Base-by-base conservation (phyloP, 768 basidiomycete species). In the Boletus huronensis region DNA sequence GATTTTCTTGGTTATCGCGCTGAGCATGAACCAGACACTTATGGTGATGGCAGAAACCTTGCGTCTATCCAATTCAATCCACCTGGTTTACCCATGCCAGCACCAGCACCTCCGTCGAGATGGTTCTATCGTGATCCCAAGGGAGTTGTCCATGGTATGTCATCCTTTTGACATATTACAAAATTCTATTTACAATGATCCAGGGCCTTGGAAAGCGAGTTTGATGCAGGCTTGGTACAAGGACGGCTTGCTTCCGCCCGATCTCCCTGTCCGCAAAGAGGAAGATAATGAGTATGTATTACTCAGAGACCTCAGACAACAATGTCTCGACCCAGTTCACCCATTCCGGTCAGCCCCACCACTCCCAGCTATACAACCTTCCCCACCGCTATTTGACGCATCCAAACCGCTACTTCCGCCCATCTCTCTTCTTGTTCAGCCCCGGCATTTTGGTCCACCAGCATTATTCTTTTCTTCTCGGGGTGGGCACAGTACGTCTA, bases 221-320 rank as follows among this genome's bases (percentile, higher is more conserved):
- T 75, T 92, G 43, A 93, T 93, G 90, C 90, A 93, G 64, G 81
- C 84, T 5, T 93, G 90, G 90, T 91, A 88, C 65, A 88, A 87
- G 64, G 91, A 93, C 57, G 88, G 88, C 9, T 69, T 91, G 19
- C 76, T 93, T 23, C 91, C 91, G 3, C 85, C 85, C 0, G 89
- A 92, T 64, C 80, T 93, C 8, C 91, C 91, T 4, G 84, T 93
- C 14, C 77, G 88, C 58, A 78, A 84, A 41, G 91, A 92, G 65
- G 85, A 86, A 61, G 90, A 91, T 38, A 62, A 74, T 0, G 82
- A 82, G 2, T 93, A 84, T 64, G 77, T 79, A 49, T 74, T 86
- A 9, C 76, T 93, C 55, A 85, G 81, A 65, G 90, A 92, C 58
- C 76, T 93, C 35, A 79, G 89, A 53, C 76, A 87, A 42, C 90